Evolutionary conservation across 345 rosid species (phyloP).

Genomic region (Pistacia integerrima): DNA sequence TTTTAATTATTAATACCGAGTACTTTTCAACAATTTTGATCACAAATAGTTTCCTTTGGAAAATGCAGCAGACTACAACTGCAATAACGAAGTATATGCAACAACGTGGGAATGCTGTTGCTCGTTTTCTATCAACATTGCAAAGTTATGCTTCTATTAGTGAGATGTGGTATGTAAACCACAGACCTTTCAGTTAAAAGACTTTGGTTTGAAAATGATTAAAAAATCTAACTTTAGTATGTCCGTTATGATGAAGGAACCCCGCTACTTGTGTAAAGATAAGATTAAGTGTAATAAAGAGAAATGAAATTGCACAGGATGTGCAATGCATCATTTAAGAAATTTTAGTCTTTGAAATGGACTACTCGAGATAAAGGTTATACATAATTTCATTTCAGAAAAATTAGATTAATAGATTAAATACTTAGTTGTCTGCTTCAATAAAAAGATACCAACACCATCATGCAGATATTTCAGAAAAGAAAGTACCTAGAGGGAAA

Average conservation of each 20-base stretch:
- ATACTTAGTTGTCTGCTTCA: slow-evolving; percentile 1
- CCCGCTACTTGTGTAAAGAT: slow-evolving; percentile 37
- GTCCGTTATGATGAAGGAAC: slow-evolving; percentile 29
- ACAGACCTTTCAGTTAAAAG: slow-evolving; percentile 32
- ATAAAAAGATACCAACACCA: slow-evolving; percentile 9
- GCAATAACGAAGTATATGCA: slow-evolving; percentile 41
- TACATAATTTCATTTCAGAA: background rate
- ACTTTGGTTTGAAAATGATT: slow-evolving; percentile 34
- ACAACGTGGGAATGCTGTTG: slow-evolving; percentile 26
- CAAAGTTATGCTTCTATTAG: slow-evolving; percentile 40
- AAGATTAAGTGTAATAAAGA: slow-evolving; percentile 34
- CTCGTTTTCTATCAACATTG: slow-evolving; percentile 22
- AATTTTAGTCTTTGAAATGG: background rate
- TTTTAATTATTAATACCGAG: background rate
- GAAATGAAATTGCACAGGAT: slow-evolving; percentile 18
- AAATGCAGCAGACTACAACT: slow-evolving; percentile 60
- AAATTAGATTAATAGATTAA: background rate
- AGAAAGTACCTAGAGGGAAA: background rate
- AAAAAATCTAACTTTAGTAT: slow-evolving; percentile 23
- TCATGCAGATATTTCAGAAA: slow-evolving; percentile 9
- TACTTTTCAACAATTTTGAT: slow-evolving; percentile 21
- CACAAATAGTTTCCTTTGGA: slow-evolving; percentile 19
- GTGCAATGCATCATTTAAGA: slow-evolving; percentile 1
- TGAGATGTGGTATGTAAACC: slow-evolving; percentile 42
- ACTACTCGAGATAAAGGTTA: background rate